Conservation (phyloP, 805 yeast species). For the Nakazawaea pomicola region DNA sequence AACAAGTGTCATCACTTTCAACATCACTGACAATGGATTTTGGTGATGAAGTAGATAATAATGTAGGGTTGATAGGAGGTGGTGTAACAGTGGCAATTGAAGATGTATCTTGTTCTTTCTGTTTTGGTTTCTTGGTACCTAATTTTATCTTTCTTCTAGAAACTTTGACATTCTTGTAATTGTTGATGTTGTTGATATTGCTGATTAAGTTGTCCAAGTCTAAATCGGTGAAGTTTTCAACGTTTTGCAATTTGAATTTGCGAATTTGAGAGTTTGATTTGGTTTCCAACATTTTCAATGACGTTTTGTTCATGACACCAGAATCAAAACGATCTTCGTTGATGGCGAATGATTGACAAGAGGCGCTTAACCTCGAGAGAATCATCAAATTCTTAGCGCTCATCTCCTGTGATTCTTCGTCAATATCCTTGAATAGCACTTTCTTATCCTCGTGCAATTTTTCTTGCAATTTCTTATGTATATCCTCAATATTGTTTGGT, state of each 20-base stretch:
- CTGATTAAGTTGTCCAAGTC: constrained; percentile 7
- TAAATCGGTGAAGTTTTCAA: constrained; percentile 6
- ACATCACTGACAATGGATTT: neutral
- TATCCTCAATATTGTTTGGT: constrained; percentile 24
- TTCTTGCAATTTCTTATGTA: constrained; percentile 28
- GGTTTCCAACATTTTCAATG: constrained; percentile 8
- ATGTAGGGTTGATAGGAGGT: neutral
- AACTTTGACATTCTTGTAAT: constrained; percentile 8
- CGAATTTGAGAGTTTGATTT: constrained; percentile 3
- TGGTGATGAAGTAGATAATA: neutral
- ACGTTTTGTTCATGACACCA: constrained; percentile 13
- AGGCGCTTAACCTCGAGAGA: constrained; percentile 11
- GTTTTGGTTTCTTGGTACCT: neutral
- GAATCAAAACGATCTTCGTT: constrained; percentile 4
- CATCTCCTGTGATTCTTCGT: constrained; percentile 33
- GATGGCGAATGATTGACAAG: constrained; percentile 12
- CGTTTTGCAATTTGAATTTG: constrained; percentile 8
- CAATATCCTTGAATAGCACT: constrained; percentile 41
- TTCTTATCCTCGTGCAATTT: constrained; percentile 31
- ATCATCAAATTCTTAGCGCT: constrained; percentile 14
- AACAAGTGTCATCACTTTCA: neutral
- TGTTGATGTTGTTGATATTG: constrained; percentile 9
- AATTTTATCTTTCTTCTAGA: constrained; percentile 12
- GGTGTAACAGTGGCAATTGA: neutral
- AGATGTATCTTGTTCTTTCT: neutral